Evolutionary conservation across 345 rosid genomes (phyloP).

Genomic region (Cardiospermum halicacabum): DNA sequence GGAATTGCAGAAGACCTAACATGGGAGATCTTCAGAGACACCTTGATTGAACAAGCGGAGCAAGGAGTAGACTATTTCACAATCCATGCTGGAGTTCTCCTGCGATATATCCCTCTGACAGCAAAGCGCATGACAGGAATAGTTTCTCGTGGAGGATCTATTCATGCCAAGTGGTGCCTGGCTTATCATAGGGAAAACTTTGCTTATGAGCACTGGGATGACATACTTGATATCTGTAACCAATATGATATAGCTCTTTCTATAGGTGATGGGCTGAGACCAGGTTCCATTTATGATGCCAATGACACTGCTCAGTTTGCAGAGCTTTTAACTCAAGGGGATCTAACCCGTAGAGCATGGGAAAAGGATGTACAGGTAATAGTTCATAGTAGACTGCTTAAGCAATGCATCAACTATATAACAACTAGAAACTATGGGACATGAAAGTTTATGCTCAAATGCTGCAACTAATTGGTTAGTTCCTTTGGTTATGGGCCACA

Average conservation of each 20-base stretch:
- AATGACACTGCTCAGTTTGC: conserved; percentile 98
- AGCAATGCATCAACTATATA: neutral
- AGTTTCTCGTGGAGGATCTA: conserved; percentile 95
- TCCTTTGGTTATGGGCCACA: neutral
- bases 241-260: conserved; percentile 95
- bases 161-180: conserved; percentile 98
- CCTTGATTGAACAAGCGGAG: conserved; percentile 94
- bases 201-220: conserved; percentile 99
- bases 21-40: conserved; percentile 93
- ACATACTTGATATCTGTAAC: conserved; percentile 89
- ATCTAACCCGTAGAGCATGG: conserved; percentile 96
- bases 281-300: conserved; percentile 98
- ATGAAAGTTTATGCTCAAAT: neutral
- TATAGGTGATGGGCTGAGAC: conserved; percentile 93
- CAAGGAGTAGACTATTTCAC: conserved; percentile 99
- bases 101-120: conserved; percentile 88
- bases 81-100: conserved; percentile 90
- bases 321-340: conserved; percentile 98
- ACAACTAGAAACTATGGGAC: neutral
- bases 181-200: conserved; percentile 95
- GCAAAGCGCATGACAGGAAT: conserved; percentile 97
- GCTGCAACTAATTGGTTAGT: neutral
- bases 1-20: conserved; percentile 90
- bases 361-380: conserved; percentile 94
- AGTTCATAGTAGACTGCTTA: neutral